phyloP scores from a whole-genome alignment of 129 eudicot species.

The Arctium minus region DNA sequence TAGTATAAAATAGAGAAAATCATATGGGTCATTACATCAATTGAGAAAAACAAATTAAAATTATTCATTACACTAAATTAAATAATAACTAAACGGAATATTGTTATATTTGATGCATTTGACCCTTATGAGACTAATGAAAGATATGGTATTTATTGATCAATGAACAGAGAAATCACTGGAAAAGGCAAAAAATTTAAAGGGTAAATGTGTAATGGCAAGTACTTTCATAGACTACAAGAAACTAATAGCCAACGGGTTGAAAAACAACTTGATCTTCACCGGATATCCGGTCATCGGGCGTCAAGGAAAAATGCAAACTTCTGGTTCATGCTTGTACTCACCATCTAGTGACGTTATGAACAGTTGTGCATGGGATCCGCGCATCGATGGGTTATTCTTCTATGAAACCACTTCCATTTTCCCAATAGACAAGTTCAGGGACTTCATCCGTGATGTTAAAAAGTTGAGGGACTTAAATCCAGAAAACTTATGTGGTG shows the following conservation, averaged over 20 bases:
- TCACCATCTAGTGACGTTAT: slow-evolving; percentile 38
- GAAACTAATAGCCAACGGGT: slow-evolving; percentile 65
- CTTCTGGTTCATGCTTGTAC: slow-evolving; percentile 86
- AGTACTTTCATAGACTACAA: slow-evolving; percentile 49
- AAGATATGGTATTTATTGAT: background rate
- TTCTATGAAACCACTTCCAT: slow-evolving; percentile 72
- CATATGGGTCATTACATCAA: too few relatives aligned
- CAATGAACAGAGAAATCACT: slow-evolving; percentile 46
- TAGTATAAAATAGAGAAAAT: too few relatives aligned
- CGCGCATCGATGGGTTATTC: slow-evolving; percentile 63
- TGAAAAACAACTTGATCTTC: slow-evolving; percentile 68
- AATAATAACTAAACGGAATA: too few relatives aligned
- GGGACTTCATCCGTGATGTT: slow-evolving; percentile 51
- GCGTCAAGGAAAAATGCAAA: slow-evolving; percentile 67
- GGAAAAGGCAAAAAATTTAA: slow-evolving; percentile 44
- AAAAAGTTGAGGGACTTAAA: slow-evolving; percentile 55
- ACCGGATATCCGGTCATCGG: slow-evolving; percentile 77
- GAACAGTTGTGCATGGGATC: slow-evolving; percentile 80
- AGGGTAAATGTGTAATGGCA: slow-evolving; percentile 72
- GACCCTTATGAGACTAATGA: too few relatives aligned
- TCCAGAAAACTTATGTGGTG: slow-evolving; percentile 65
- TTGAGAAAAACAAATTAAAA: too few relatives aligned
- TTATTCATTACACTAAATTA: too few relatives aligned
- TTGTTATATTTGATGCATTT: too few relatives aligned
- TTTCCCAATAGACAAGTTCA: slow-evolving; percentile 46